A percentile compares a stretch with the other conserved stretches of the same genome.
Conservation (phyloP, 1,284 basidiomycete genomes). For the Apiotrichum veenhuisii region DNA sequence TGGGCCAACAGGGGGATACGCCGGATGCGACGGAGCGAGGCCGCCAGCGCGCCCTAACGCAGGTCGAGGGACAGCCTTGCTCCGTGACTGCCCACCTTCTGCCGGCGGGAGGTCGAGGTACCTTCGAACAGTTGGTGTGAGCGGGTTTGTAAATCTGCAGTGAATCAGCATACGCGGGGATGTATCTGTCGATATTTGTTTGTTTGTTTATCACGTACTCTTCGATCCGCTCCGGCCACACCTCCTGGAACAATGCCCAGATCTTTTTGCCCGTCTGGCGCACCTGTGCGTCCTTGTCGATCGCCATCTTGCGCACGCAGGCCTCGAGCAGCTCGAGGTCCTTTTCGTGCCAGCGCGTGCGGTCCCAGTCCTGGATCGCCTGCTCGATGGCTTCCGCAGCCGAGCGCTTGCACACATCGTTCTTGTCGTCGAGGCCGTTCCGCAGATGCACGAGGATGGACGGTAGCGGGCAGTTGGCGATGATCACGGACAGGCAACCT, state of each 20-base stretch:
- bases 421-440: slow-evolving; percentile 49
- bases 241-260: slow-evolving; percentile 46
- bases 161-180: slow-evolving; percentile 12
- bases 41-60: slow-evolving; percentile 4
- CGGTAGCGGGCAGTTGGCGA: slow-evolving; percentile 49
- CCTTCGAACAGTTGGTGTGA: slow-evolving; percentile 51
- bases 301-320: slow-evolving; percentile 48
- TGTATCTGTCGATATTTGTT: background rate
- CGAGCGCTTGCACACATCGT: slow-evolving; percentile 41
- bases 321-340: slow-evolving; percentile 45
- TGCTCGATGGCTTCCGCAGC: slow-evolving; percentile 34
- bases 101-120: slow-evolving; percentile 46
- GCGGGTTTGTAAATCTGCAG: slow-evolving; percentile 48
- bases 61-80: slow-evolving; percentile 2
- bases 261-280: slow-evolving; percentile 49
- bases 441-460: slow-evolving; percentile 44
- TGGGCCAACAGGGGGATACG: background rate
- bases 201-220: slow-evolving; percentile 33
- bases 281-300: slow-evolving; percentile 53
- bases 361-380: slow-evolving; percentile 37
- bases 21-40: slow-evolving; percentile 7
- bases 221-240: slow-evolving; percentile 52
- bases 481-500: slow-evolving; percentile 50
- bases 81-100: slow-evolving; percentile 20
- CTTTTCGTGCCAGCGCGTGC: slow-evolving; percentile 34